phyloP scores from a whole-genome alignment of 495 filamentous ascomycete species.

The Aspergillus kassunensis region DNA sequence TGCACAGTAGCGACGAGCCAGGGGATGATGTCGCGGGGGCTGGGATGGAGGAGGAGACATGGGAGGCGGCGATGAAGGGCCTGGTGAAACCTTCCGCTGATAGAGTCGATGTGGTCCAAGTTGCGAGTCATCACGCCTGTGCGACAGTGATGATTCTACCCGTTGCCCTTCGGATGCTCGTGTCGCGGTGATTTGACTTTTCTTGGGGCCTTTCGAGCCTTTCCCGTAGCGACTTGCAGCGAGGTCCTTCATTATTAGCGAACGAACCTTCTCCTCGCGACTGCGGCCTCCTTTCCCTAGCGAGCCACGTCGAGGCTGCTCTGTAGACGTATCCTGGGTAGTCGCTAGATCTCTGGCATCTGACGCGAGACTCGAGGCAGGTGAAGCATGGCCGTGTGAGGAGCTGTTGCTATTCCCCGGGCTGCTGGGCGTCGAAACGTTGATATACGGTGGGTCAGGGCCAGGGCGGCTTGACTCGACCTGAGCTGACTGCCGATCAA shows the following conservation, averaged over 20 bases:
- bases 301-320: not conserved
- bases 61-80: conserved; percentile 31
- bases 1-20: conserved; percentile 19
- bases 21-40: conserved; percentile 16
- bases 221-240: conserved; percentile 18
- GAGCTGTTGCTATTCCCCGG: not conserved
- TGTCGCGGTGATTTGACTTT: not conserved
- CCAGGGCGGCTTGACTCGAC: not conserved
- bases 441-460: not conserved
- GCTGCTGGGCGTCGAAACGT: not conserved
- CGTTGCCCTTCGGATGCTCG: not conserved
- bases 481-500: not conserved
- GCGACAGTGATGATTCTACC: not conserved
- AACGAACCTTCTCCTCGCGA: conserved; percentile 25
- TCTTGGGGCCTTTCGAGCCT: conserved; percentile 7
- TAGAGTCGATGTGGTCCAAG: not conserved
- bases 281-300: conserved; percentile 12
- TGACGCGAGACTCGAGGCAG: not conserved
- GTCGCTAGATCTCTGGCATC: not conserved
- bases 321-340: not conserved
- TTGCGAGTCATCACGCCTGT: not conserved
- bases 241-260: conserved; percentile 23
- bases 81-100: conserved; percentile 25
- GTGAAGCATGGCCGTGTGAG: not conserved
- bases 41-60: conserved; percentile 26